phyloP scores from a whole-genome alignment of 768 basidiomycete species.

The Jaapia argillacea region DNA sequence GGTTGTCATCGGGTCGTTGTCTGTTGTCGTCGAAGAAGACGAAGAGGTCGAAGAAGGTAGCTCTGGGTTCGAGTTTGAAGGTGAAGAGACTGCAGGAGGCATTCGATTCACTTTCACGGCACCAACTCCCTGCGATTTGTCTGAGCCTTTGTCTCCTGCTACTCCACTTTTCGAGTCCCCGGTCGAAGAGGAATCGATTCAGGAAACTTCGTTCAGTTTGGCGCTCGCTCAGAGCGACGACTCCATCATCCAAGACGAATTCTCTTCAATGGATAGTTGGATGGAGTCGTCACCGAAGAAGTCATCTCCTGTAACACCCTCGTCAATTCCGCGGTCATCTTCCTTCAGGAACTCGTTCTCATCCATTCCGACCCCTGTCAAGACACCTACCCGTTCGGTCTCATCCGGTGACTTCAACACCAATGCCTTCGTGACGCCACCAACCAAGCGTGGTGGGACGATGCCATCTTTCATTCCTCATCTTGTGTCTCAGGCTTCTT shows the following conservation, averaged over 20 bases:
- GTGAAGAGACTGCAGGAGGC: constrained; percentile 49
- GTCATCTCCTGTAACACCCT: not conserved
- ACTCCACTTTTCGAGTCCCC: not conserved
- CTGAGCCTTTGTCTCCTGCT: constrained; percentile 10
- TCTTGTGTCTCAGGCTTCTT: constrained; percentile 17
- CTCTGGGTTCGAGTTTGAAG: constrained; percentile 42
- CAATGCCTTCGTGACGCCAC: constrained; percentile 14
- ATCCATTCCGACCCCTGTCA: not conserved
- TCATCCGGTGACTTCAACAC: constrained; percentile 7
- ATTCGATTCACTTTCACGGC: constrained; percentile 68
- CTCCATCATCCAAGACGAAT: too few relatives aligned
- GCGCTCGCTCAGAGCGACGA: too few relatives aligned
- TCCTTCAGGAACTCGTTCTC: not conserved
- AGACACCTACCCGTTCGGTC: not conserved
- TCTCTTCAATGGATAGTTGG: too few relatives aligned
- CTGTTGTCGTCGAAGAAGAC: constrained; percentile 33
- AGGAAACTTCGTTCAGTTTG: too few relatives aligned
- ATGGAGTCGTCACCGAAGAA: too few relatives aligned
- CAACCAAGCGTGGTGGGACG: constrained; percentile 8
- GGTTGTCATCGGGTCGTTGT: constrained; percentile 19
- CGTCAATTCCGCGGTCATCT: not conserved
- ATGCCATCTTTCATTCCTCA: constrained; percentile 4
- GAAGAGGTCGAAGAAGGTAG: constrained; percentile 26
- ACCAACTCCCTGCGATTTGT: constrained; percentile 26
- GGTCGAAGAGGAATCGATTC: not conserved